Evolutionary conservation across 345 rosid species (phyloP).

Genomic region (Moricandia arvensis): DNA sequence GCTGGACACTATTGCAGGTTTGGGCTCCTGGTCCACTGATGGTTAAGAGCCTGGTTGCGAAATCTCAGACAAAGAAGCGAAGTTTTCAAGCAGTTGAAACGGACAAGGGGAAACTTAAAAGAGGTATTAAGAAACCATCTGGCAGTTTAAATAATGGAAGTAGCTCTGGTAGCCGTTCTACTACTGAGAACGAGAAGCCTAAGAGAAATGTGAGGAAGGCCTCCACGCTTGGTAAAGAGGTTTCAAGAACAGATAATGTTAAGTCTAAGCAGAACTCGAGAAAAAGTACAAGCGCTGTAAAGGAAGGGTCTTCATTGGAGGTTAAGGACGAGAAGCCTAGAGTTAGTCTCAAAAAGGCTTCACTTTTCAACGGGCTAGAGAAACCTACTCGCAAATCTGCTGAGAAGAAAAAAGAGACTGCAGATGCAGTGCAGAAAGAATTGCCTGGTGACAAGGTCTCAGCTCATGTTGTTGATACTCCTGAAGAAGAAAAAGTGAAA

Average conservation of each 20-base stretch:
- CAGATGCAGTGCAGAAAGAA: slow-evolving; percentile 26
- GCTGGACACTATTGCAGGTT: slow-evolving; percentile 63
- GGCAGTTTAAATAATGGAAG: slow-evolving; percentile 40
- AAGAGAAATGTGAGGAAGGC: slow-evolving; percentile 51
- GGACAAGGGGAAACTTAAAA: slow-evolving; percentile 45
- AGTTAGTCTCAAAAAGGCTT: slow-evolving; percentile 40
- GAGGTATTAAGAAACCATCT: slow-evolving; percentile 47
- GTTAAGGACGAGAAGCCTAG: slow-evolving; percentile 49
- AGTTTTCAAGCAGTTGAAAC: slow-evolving; percentile 40
- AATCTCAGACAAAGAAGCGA: slow-evolving; percentile 40
- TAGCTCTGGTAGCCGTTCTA: slow-evolving; percentile 37
- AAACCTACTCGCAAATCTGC: slow-evolving; percentile 36
- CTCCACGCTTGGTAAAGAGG: slow-evolving; percentile 48
- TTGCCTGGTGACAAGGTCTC: slow-evolving; percentile 29
- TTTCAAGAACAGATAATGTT: slow-evolving; percentile 46
- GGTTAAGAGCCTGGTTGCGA: slow-evolving; percentile 37
- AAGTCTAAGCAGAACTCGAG: slow-evolving; percentile 52
- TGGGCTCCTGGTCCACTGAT: slow-evolving; percentile 51
- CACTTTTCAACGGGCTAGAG: slow-evolving; percentile 39
- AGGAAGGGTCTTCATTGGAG: slow-evolving; percentile 45
- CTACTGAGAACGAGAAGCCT: slow-evolving; percentile 44
- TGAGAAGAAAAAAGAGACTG: slow-evolving; percentile 40
- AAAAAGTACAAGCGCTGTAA: slow-evolving; percentile 45
- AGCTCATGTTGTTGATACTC: slow-evolving; percentile 26
- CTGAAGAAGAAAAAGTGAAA: slow-evolving; percentile 35